phyloP scores from a whole-genome alignment of 495 filamentous ascomycete genomes.

The Parmelia sp. region DNA sequence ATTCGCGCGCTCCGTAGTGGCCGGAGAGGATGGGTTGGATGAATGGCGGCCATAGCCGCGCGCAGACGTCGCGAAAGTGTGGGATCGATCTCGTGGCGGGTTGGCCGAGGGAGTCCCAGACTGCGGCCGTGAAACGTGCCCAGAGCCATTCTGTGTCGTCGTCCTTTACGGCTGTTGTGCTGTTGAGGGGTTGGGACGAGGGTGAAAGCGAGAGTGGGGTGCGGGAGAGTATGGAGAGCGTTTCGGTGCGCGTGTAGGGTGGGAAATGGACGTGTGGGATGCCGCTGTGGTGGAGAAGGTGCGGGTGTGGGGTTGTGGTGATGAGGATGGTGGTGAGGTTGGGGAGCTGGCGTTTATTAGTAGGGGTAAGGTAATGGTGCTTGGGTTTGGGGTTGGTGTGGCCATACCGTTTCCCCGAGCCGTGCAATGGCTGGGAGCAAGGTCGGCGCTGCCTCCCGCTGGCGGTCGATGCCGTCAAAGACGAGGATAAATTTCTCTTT shows the following conservation, averaged over 20 bases:
- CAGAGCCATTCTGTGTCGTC: constrained; percentile 61
- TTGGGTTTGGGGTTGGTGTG: neutral
- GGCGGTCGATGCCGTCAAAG: constrained; percentile 85
- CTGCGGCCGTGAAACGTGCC: constrained; percentile 65
- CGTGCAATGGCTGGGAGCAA: constrained; percentile 76
- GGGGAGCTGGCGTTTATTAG: constrained; percentile 55
- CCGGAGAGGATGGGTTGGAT: constrained; percentile 58
- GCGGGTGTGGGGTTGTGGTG: constrained; percentile 61
- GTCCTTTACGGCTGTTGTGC: constrained; percentile 26
- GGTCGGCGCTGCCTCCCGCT: constrained; percentile 72
- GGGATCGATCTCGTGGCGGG: constrained; percentile 59
- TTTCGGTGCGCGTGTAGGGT: constrained; percentile 73
- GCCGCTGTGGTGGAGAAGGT: constrained; percentile 63
- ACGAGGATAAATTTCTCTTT: constrained; percentile 68
- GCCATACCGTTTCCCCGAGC: constrained; percentile 66
- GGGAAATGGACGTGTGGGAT: constrained; percentile 79
- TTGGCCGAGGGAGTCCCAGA: constrained; percentile 67
- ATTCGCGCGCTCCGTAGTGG: constrained; percentile 65
- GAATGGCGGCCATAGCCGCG: constrained; percentile 64
- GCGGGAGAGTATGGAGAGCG: constrained; percentile 61
- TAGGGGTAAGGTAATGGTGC: constrained; percentile 9
- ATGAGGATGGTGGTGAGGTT: constrained; percentile 73
- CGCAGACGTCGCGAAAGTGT: constrained; percentile 49
- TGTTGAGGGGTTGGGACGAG: constrained; percentile 36
- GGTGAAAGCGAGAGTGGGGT: constrained; percentile 40